These are phyloP conservation scores for Aaosphaeria arxii DNA, from an alignment of 2,329 filamentous ascomycete genomes.

Conservation along the genomic window DNA sequence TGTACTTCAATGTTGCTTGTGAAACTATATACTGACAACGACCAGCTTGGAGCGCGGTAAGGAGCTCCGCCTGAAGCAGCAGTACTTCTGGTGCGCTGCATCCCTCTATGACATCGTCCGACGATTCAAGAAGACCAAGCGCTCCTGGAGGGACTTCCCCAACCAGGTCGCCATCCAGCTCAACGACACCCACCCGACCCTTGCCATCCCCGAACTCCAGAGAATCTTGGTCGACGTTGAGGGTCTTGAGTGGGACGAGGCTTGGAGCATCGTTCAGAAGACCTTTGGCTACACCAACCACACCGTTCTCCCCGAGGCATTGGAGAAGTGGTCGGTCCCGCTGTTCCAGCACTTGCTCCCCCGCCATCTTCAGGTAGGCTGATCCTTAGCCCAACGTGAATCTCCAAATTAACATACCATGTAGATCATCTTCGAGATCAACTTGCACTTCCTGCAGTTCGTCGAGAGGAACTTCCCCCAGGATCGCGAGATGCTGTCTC, in stretches of 20 bases:
- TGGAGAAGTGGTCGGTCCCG: slow-evolving; percentile 98
- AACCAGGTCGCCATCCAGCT: slow-evolving; percentile 96
- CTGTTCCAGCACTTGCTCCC: slow-evolving; percentile 90
- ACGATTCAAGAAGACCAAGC: slow-evolving; percentile 95
- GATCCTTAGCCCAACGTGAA: neutral
- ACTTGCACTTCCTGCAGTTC: slow-evolving; percentile 84
- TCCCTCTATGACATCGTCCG: slow-evolving; percentile 95
- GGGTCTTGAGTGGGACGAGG: slow-evolving; percentile 87
- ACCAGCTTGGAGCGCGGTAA: slow-evolving; percentile 79
- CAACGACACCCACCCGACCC: slow-evolving; percentile 95
- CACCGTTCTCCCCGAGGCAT: slow-evolving; percentile 91
- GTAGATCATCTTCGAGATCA: slow-evolving; percentile 93
- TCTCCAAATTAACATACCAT: neutral
- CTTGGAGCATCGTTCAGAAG: slow-evolving; percentile 68
- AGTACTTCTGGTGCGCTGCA: slow-evolving; percentile 99
- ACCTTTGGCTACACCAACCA: slow-evolving; percentile 97
- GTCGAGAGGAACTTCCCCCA: slow-evolving; percentile 90
- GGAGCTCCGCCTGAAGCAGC: slow-evolving; percentile 95
- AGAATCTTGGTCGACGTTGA: slow-evolving; percentile 88
- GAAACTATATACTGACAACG: slow-evolving; percentile 8
- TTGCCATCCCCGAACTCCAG: slow-evolving; percentile 93
- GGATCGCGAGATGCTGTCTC: slow-evolving; percentile 77
- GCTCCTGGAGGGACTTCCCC: slow-evolving; percentile 86
- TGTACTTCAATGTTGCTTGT: slow-evolving; percentile 1
- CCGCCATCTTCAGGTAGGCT: slow-evolving; percentile 69